Conservation (phyloP, 2,329 filamentous ascomycete genomes). For the Arthrobotrys megalospora region DNA sequence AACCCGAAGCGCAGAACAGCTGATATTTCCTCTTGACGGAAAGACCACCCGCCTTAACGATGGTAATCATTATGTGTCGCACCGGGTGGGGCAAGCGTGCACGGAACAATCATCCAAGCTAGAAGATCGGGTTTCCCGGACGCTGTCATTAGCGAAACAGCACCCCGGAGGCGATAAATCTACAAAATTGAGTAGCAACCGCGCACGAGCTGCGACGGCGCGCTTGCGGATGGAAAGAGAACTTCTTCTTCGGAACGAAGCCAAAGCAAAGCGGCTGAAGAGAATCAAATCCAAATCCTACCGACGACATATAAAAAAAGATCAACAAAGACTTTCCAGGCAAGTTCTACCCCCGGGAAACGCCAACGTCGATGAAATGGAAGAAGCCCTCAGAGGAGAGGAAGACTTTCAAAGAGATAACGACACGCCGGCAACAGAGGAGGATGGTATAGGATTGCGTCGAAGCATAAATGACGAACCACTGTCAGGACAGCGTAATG, state of each 20-base stretch:
- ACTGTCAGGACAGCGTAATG: constrained; percentile 74
- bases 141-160: constrained; percentile 1
- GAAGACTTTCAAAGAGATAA: neutral
- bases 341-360: neutral
- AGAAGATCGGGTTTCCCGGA: constrained; percentile 24
- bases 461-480: neutral
- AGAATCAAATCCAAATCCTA: constrained; percentile 99
- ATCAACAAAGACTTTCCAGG: constrained; percentile 71
- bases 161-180: constrained; percentile 70
- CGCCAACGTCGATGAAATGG: neutral
- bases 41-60: constrained; percentile 74
- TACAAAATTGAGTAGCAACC: constrained; percentile 73
- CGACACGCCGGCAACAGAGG: too few species aligned
- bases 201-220: constrained; percentile 64
- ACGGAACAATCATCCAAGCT: neutral
- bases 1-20: constrained; percentile 90
- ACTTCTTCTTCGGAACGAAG: constrained; percentile 87
- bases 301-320: constrained; percentile 89
- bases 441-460: neutral
- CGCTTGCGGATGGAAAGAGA: constrained; percentile 86
- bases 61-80: neutral
- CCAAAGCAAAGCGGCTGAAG: constrained; percentile 91
- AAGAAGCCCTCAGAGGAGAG: neutral
- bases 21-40: constrained; percentile 84
- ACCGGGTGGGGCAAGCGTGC: neutral